These are phyloP conservation scores for Penicillium ochrochloron DNA, from an alignment of 495 filamentous ascomycete genomes.

Conservation along the genomic window DNA sequence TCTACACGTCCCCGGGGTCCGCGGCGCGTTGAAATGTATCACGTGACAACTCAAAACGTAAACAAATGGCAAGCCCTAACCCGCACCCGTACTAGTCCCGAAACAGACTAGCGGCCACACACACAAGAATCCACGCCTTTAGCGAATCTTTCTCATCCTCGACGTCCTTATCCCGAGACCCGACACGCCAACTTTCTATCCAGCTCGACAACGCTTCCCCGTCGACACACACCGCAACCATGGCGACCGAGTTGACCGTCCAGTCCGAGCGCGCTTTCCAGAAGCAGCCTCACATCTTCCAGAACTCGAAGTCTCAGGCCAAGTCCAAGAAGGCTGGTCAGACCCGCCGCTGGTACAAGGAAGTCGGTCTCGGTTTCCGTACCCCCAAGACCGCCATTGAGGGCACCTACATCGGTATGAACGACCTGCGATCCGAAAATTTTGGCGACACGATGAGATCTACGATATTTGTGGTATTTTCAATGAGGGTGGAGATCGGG, in stretches of 20 bases:
- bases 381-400: constrained; percentile 98
- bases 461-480: constrained; percentile 31
- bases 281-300: constrained; percentile 99
- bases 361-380: constrained; percentile 97
- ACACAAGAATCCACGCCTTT: constrained; percentile 47
- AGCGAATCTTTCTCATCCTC: constrained; percentile 50
- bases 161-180: constrained; percentile 39
- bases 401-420: constrained; percentile 97
- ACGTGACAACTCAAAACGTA: constrained; percentile 38
- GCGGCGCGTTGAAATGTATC: constrained; percentile 41
- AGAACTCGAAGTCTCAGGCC: constrained; percentile 84
- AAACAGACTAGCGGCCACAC: constrained; percentile 47
- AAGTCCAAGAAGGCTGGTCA: constrained; percentile 86
- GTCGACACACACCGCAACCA: constrained; percentile 70
- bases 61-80: constrained; percentile 55
- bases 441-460: constrained; percentile 22
- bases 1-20: constrained; percentile 15
- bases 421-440: constrained; percentile 40
- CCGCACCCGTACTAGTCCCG: constrained; percentile 38
- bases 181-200: constrained; percentile 42
- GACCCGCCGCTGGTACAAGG: constrained; percentile 99
- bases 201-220: constrained; percentile 47
- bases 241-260: constrained; percentile 98
- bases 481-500: constrained; percentile 31
- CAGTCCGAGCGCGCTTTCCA: constrained; percentile 98